Percentiles rank a stretch among this genome's conserved stretches.
Evolutionary conservation across 164 flowering plant species (phyloP).

Genomic region (Magnolia officinalis): DNA sequence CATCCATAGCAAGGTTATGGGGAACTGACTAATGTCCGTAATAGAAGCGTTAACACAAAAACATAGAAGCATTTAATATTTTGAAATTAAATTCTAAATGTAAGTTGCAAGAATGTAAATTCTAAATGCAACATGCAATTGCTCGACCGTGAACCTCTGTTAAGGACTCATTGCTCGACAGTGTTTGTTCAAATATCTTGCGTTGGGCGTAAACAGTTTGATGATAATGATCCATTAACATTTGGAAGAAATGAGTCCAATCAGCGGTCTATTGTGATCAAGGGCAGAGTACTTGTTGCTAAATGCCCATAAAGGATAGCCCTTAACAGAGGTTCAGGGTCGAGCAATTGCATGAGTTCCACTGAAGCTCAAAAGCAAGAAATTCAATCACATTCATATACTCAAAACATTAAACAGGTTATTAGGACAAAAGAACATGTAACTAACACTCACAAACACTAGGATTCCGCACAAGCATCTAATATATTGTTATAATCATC

Average conservation of each 20-base stretch:
- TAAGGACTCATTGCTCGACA: too few relatives aligned
- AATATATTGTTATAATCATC: too few relatives aligned
- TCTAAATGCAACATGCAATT: neutral
- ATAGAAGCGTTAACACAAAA: neutral
- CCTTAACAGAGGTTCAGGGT: too few relatives aligned
- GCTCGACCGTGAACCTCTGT: too few relatives aligned
- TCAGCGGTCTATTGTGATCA: conserved; percentile 16
- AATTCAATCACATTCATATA: too few relatives aligned
- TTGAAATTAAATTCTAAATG: too few relatives aligned
- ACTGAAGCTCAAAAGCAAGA: too few relatives aligned
- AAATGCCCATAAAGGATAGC: conserved; percentile 57
- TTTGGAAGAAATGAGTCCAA: conserved; percentile 4
- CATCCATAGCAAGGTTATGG: neutral
- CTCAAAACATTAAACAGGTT: too few relatives aligned
- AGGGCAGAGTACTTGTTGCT: conserved; percentile 71
- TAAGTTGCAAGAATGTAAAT: neutral
- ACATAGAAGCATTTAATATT: neutral
- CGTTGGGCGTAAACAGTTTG: conserved; percentile 13
- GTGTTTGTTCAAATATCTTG: conserved; percentile 72
- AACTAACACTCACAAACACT: too few relatives aligned
- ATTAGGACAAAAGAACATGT: too few relatives aligned
- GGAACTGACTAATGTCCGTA: neutral
- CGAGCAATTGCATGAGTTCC: too few relatives aligned
- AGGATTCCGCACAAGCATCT: too few relatives aligned
- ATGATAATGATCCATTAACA: conserved; percentile 12